phyloP scores from a whole-genome alignment of 1,284 basidiomycete genomes.

The Grifola frondosa region DNA sequence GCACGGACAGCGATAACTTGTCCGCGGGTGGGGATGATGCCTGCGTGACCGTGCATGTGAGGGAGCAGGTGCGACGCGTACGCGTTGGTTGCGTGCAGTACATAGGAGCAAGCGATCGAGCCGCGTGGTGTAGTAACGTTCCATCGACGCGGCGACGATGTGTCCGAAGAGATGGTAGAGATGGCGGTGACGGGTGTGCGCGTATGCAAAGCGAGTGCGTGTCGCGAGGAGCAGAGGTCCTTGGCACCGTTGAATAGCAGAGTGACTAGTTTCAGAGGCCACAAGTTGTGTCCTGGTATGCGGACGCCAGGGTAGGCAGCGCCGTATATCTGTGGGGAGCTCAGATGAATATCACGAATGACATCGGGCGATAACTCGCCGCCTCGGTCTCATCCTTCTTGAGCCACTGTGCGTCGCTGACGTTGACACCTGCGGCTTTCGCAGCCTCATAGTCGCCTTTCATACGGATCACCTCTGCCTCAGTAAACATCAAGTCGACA shows the following conservation, averaged over 20 bases:
- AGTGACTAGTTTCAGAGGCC: conserved; percentile 77
- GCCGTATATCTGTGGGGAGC: conserved; percentile 50
- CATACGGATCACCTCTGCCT: conserved; percentile 40
- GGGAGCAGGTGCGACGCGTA: conserved; percentile 71
- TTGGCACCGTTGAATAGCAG: conserved; percentile 52
- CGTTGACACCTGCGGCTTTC: conserved; percentile 47
- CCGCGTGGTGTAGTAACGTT: conserved; percentile 60
- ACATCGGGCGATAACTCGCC: conserved; percentile 33
- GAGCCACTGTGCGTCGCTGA: conserved; percentile 49
- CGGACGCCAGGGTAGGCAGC: conserved; percentile 51
- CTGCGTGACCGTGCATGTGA: conserved; percentile 48
- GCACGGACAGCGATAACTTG: conserved; percentile 70
- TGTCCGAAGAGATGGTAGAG: conserved; percentile 15
- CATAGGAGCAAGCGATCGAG: conserved; percentile 49
- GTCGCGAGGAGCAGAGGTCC: conserved; percentile 20
- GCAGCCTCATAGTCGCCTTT: conserved; percentile 55
- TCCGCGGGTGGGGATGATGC: conserved; percentile 72
- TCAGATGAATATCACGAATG: not conserved
- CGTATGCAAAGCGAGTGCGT: conserved; percentile 62
- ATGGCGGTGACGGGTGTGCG: conserved; percentile 63
- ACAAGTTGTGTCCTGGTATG: conserved; percentile 62
- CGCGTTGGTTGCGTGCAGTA: conserved; percentile 82
- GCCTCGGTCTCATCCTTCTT: conserved; percentile 45
- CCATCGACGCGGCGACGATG: conserved; percentile 39
- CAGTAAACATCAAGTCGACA: conserved; percentile 49